phyloP scores from a whole-genome alignment of 179 eudicot genomes.

The Drosera spatulata region DNA sequence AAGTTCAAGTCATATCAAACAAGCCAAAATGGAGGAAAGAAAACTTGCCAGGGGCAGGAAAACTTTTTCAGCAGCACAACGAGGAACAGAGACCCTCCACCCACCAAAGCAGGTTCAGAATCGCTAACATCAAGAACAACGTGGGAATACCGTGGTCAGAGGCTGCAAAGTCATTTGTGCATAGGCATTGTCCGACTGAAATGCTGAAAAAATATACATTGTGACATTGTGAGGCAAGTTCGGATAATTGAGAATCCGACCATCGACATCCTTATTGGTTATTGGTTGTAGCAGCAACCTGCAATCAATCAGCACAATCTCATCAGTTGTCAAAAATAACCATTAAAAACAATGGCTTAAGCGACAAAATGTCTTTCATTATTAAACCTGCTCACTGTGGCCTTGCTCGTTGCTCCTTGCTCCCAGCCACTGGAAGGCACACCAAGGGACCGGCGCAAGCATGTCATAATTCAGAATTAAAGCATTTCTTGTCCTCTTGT shows the following conservation, averaged over 20 bases:
- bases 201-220: conserved; percentile 66
- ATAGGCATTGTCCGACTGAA: conserved; percentile 90
- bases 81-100: conserved; percentile 93
- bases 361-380: background rate
- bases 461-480: conserved; percentile 96
- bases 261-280: conserved; percentile 55
- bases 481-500: conserved; percentile 79
- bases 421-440: conserved; percentile 72
- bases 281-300: conserved; percentile 92
- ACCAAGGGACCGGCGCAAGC: conserved; percentile 96
- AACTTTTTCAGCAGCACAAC: conserved; percentile 97
- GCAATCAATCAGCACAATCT: conserved; percentile 10
- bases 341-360: background rate
- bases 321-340: background rate
- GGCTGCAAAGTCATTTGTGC: conserved; percentile 98
- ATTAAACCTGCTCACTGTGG: conserved; percentile 85
- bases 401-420: conserved; percentile 92
- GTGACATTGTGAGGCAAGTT: conserved; percentile 92
- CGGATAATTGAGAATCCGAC: conserved; percentile 89
- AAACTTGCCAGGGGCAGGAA: conserved; percentile 69
- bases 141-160: conserved; percentile 50
- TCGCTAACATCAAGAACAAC: background rate
- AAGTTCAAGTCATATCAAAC: background rate
- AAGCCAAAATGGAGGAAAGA: conserved; percentile 3
- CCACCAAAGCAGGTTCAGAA: background rate